Evolutionary conservation across 305 asterid genomes (phyloP).

Genomic region (Fraxinus paxiana): DNA sequence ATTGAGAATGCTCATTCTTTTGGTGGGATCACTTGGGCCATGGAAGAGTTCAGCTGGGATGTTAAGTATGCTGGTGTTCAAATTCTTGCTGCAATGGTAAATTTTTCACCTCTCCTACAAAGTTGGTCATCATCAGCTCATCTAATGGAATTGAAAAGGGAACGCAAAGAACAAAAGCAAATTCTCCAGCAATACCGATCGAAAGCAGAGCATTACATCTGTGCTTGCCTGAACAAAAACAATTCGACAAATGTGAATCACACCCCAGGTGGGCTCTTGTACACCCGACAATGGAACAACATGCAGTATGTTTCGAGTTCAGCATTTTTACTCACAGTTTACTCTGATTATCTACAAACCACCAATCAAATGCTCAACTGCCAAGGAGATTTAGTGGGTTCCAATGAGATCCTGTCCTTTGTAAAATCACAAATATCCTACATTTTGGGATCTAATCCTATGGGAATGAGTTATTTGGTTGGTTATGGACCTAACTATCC

Average conservation of each 20-base stretch:
- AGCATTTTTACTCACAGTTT: slow-evolving; percentile 43
- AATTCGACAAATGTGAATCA: slow-evolving; percentile 48
- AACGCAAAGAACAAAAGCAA: neutral
- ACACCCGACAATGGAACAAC: slow-evolving; percentile 48
- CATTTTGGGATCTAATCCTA: slow-evolving; percentile 47
- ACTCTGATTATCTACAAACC: slow-evolving; percentile 46
- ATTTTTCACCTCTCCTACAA: slow-evolving; percentile 16
- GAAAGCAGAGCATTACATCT: neutral
- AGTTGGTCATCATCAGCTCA: slow-evolving; percentile 13
- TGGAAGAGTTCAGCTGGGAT: slow-evolving; percentile 87
- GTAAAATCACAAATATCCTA: slow-evolving; percentile 69
- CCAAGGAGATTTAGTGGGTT: slow-evolving; percentile 28
- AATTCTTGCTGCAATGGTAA: slow-evolving; percentile 70
- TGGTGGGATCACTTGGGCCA: slow-evolving; percentile 91
- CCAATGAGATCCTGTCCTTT: slow-evolving; percentile 45
- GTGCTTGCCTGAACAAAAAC: slow-evolving; percentile 47
- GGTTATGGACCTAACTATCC: neutral
- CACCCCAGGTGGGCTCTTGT: slow-evolving; percentile 70
- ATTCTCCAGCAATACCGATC: neutral
- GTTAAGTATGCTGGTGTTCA: slow-evolving; percentile 81
- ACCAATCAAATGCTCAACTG: slow-evolving; percentile 48
- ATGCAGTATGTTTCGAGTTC: slow-evolving; percentile 16
- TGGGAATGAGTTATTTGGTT: too few relatives aligned
- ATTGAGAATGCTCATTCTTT: slow-evolving; percentile 46
- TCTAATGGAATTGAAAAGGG: neutral